These are phyloP conservation scores for Wickerhamiella alocasiicola DNA, from an alignment of 805 yeast genomes.

Conservation along the genomic window DNA sequence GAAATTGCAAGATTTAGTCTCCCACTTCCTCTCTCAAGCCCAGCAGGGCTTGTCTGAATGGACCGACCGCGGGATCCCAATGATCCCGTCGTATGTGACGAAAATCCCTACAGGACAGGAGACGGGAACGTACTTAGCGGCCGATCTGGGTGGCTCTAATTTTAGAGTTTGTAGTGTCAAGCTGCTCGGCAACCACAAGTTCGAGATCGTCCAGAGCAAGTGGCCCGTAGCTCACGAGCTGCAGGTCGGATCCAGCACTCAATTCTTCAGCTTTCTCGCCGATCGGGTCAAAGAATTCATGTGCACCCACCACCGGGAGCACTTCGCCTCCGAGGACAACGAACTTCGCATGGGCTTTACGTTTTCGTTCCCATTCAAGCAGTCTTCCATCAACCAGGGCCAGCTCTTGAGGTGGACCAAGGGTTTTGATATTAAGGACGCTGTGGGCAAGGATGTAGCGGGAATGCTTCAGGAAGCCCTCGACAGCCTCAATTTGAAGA, in stretches of 20 bases:
- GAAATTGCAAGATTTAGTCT: slow-evolving; percentile 12
- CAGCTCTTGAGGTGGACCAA: slow-evolving; percentile 89
- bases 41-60: slow-evolving; percentile 23
- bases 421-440: slow-evolving; percentile 79
- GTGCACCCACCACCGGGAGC: slow-evolving; percentile 48
- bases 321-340: slow-evolving; percentile 24
- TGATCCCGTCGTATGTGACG: slow-evolving; percentile 90
- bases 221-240: slow-evolving; percentile 66
- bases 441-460: slow-evolving; percentile 76
- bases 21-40: slow-evolving; percentile 21
- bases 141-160: slow-evolving; percentile 93
- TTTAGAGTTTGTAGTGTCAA: slow-evolving; percentile 85
- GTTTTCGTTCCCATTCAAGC: slow-evolving; percentile 85
- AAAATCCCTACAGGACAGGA: slow-evolving; percentile 77
- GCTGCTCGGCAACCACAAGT: slow-evolving; percentile 52
- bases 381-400: slow-evolving; percentile 68
- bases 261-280: slow-evolving; percentile 66
- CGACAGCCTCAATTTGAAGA: slow-evolving; percentile 44
- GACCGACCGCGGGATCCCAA: slow-evolving; percentile 31
- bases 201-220: slow-evolving; percentile 61
- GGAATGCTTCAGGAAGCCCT: slow-evolving; percentile 56
- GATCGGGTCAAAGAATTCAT: slow-evolving; percentile 54
- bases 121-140: slow-evolving; percentile 72
- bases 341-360: slow-evolving; percentile 77
- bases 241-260: slow-evolving; percentile 52